Conservation (phyloP, 139 green algal species). For the Haematococcus sp. region DNA sequence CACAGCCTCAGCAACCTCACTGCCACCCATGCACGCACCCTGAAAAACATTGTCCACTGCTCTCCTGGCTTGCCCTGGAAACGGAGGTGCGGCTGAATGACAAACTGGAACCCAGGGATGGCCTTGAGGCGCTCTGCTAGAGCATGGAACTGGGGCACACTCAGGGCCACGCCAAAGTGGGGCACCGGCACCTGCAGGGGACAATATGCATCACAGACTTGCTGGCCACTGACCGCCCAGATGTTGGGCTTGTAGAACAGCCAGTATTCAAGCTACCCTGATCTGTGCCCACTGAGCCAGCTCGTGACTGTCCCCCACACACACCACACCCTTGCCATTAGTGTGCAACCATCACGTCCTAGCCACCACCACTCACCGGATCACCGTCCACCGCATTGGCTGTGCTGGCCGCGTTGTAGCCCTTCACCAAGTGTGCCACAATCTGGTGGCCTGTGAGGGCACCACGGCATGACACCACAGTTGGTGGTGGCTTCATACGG, state of each 20-base stretch:
- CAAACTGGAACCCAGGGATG: constrained; percentile 47
- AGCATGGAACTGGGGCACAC: constrained; percentile 64
- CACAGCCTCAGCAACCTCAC: too few species aligned
- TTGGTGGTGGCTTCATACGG: too few species aligned
- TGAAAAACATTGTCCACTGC: constrained; percentile 34
- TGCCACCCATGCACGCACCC: neutral
- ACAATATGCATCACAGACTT: too few species aligned
- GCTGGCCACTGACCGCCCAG: too few species aligned
- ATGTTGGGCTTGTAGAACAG: too few species aligned
- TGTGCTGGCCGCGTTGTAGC: constrained; percentile 54
- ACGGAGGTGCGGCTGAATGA: constrained; percentile 78
- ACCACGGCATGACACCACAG: too few species aligned
- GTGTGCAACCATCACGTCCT: too few species aligned
- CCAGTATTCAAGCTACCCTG: too few species aligned
- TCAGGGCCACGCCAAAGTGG: constrained; percentile 75
- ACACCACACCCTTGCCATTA: too few species aligned
- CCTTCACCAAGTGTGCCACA: constrained; percentile 67
- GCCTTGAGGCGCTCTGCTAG: constrained; percentile 57
- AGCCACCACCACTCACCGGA: constrained; percentile 36
- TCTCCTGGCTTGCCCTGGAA: constrained; percentile 66
- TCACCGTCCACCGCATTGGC: constrained; percentile 72
- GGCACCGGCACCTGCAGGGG: constrained; percentile 72
- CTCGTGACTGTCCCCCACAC: too few species aligned
- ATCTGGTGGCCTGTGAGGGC: constrained; percentile 29
- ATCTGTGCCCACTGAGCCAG: too few species aligned